Evolutionary conservation across 768 basidiomycete species (phyloP).

Genomic region (Lactifluus subvellereus): DNA sequence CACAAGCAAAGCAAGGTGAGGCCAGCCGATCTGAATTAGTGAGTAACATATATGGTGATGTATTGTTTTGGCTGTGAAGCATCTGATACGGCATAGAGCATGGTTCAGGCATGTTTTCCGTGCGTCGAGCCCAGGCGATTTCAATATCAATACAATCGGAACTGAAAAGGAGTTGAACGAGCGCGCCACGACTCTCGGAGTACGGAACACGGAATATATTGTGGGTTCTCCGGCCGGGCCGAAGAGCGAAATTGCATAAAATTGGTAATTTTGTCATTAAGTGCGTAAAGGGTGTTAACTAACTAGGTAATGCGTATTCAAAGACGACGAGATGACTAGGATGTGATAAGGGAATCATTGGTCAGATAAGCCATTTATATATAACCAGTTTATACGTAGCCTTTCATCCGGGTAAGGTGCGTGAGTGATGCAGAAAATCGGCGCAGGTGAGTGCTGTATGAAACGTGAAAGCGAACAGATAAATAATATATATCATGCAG

Average conservation of each 20-base stretch:
- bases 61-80: neutral
- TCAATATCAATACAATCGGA: neutral
- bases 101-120: constrained; percentile 18
- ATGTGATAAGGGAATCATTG: constrained; percentile 16
- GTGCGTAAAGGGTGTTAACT: neutral
- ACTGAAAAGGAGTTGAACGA: constrained; percentile 7
- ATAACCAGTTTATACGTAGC: constrained; percentile 13
- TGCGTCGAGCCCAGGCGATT: neutral
- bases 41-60: neutral
- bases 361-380: constrained; percentile 23
- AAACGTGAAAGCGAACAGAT: constrained; percentile 13
- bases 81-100: neutral
- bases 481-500: constrained; percentile 12
- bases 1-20: constrained; percentile 11
- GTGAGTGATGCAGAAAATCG: constrained; percentile 12
- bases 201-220: too few species aligned
- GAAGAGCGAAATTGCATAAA: neutral
- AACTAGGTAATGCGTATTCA: constrained; percentile 6
- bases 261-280: constrained; percentile 5
- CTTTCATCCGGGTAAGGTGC: constrained; percentile 16
- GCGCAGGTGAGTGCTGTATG: constrained; percentile 11
- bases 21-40: constrained; percentile 4
- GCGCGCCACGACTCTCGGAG: neutral
- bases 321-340: constrained; percentile 10
- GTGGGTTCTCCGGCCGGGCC: neutral